Percentiles rank a stretch among this genome's conserved stretches.
Conservation (phyloP, 768 basidiomycete genomes). For the Hemileccinum rubropunctum region DNA sequence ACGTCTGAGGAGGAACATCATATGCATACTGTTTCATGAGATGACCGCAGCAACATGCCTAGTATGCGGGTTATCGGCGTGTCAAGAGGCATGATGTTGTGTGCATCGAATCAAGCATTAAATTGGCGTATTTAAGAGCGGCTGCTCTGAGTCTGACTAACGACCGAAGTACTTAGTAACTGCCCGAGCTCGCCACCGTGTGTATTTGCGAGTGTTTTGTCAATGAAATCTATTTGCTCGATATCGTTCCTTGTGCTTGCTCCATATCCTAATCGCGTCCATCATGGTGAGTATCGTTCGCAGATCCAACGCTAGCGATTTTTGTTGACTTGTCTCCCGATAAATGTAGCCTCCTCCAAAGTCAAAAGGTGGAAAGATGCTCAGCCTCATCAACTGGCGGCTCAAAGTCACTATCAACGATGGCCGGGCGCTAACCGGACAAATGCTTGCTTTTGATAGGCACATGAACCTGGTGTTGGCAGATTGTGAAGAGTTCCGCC, state of each 20-base stretch:
- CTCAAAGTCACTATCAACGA: slow-evolving; percentile 97
- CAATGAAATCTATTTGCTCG: slow-evolving; percentile 13
- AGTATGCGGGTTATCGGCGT: slow-evolving; percentile 50
- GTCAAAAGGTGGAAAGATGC: slow-evolving; percentile 98
- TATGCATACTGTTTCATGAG: background rate
- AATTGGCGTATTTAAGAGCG: background rate
- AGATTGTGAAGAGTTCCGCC: slow-evolving; percentile 97
- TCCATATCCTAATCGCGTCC: slow-evolving; percentile 38
- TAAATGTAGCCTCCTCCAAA: slow-evolving; percentile 83
- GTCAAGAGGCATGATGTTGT: slow-evolving; percentile 19
- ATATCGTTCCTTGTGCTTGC: slow-evolving; percentile 17
- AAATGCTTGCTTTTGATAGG: slow-evolving; percentile 99
- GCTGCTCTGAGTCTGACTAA: no score
- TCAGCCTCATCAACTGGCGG: slow-evolving; percentile 95
- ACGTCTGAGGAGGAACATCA: slow-evolving; percentile 39
- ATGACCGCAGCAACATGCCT: slow-evolving; percentile 34
- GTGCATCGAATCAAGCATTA: background rate
- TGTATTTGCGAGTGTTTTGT: slow-evolving; percentile 37
- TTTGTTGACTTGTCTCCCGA: slow-evolving; percentile 10
- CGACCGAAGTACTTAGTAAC: no score
- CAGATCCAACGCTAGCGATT: slow-evolving; percentile 5
- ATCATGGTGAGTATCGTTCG: slow-evolving; percentile 50
- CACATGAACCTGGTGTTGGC: slow-evolving; percentile 99
- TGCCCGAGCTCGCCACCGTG: background rate
- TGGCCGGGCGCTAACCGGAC: slow-evolving; percentile 91